Conservation (phyloP, 2,329 filamentous ascomycete genomes). For the Colletotrichum navitas region DNA sequence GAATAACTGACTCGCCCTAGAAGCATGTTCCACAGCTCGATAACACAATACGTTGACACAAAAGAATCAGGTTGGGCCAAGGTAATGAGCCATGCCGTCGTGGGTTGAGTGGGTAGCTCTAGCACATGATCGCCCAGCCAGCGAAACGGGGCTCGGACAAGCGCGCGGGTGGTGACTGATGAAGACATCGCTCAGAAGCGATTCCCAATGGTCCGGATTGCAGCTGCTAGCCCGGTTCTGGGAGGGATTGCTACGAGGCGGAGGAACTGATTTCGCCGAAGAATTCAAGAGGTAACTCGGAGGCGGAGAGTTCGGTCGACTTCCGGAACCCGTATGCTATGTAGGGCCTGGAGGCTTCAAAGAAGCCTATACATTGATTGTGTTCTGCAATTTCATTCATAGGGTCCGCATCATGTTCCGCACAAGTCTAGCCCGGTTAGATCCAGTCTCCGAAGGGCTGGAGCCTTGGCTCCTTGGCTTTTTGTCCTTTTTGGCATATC, state of each 20-base stretch:
- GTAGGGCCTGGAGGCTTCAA: background rate
- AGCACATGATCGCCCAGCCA: conserved; percentile 13
- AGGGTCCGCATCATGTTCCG: background rate
- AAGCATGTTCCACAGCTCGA: conserved; percentile 11
- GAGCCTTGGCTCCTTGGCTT: background rate
- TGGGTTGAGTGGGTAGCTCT: background rate
- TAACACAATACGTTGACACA: conserved; percentile 17
- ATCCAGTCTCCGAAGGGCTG: background rate
- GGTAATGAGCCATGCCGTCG: conserved; percentile 24
- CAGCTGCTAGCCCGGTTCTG: conserved; percentile 20
- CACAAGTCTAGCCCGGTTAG: background rate
- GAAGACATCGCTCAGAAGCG: conserved; percentile 9
- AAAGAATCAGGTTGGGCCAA: conserved; percentile 21
- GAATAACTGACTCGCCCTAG: conserved; percentile 32
- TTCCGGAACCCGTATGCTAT: conserved; percentile 11
- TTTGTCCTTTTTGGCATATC: background rate
- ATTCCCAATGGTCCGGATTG: conserved; percentile 32
- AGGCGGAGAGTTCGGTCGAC: conserved; percentile 29
- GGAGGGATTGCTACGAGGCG: conserved; percentile 10
- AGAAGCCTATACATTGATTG: too few species aligned
- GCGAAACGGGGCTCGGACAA: conserved; percentile 17
- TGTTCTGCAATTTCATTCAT: background rate
- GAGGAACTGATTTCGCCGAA: conserved; percentile 25
- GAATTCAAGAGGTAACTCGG: background rate
- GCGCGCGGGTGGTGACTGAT: conserved; percentile 35